Evolutionary conservation across 2,329 filamentous ascomycete species (phyloP), one percentile per base, ranked within the genome.

Genomic region (Colletotrichum ledebouriae): DNA sequence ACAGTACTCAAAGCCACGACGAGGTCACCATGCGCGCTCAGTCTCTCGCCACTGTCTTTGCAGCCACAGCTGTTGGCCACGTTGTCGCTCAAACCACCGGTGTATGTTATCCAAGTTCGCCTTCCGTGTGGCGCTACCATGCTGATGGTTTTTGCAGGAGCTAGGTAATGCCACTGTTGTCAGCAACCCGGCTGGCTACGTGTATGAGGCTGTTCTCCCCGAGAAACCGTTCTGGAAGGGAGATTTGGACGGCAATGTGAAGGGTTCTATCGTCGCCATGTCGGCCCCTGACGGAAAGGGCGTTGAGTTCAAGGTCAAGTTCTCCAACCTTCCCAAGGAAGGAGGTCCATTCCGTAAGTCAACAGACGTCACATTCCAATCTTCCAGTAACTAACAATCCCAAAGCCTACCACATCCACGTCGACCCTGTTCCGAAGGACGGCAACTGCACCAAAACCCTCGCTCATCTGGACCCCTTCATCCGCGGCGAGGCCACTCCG

Each of bases 321-420:
- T 91, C 73, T 83, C 81, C 62, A 89, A 89, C 73, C 79, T 92
- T 9, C 89, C 89, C 61, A 80, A 82, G 11, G 79, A 81, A 65
- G 83, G 84, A 49, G 87, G 87, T 2, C 87, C 88, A 12, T 90
- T 90, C 80, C 74, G 89, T 91, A 81, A 73, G 86, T 7, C 6
- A 29, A 29, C 29, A 29, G 29, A 29, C 29, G 6, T 29, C 29
- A 29, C 2, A 7, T 9, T 2, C 29, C 7, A 29, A 29, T 1
- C 9, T n/a, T 6, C n/a, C 13, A 39, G 5, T 4, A 15, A 58
- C 34, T 72, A 65, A 67, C 63, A 49, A 6, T 29, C 62, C 3
- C 73, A 63, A 57, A 92, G 91, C 83, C 67, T 94, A 94, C 81
- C 92, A 94, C 77, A 82, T 95, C 72, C 92, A 95, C 78, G 86